These are phyloP conservation scores for Cyberlindnera bimundalis DNA, from an alignment of 805 yeast species.

Conservation along the genomic window DNA sequence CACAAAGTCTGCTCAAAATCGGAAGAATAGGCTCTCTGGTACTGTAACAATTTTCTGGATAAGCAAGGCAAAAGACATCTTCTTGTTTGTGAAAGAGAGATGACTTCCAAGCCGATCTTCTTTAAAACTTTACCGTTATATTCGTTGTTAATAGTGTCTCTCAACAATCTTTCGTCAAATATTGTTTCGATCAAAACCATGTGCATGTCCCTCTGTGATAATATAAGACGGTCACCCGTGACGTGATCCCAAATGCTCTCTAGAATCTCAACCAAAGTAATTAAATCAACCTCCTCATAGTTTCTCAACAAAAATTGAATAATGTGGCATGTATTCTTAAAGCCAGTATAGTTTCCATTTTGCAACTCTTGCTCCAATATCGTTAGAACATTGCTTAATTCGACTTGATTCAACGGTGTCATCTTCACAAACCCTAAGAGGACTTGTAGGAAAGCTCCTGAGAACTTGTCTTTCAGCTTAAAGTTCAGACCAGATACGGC, in stretches of 20 bases:
- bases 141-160: constrained; percentile 31
- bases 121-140: constrained; percentile 24
- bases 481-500: constrained; percentile 14
- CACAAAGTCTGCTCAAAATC: constrained; percentile 44
- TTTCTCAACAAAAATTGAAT: constrained; percentile 19
- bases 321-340: constrained; percentile 14
- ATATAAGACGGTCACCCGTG: constrained; percentile 53
- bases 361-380: constrained; percentile 18
- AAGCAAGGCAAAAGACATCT: constrained; percentile 65
- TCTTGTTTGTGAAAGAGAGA: constrained; percentile 53
- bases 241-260: constrained; percentile 55
- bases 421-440: constrained; percentile 20
- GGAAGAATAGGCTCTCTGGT: constrained; percentile 33
- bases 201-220: constrained; percentile 66
- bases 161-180: constrained; percentile 40
- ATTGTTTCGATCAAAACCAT: constrained; percentile 48
- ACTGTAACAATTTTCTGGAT: constrained; percentile 42
- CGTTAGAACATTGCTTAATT: constrained; percentile 18
- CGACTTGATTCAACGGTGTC: constrained; percentile 18
- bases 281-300: constrained; percentile 20
- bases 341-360: constrained; percentile 14
- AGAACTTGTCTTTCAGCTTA: constrained; percentile 30
- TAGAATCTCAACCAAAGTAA: constrained; percentile 33
- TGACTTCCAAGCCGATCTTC: constrained; percentile 40
- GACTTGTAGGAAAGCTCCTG: constrained; percentile 28